Evolutionary conservation across 179 eudicot genomes (phyloP).

Genomic region (Nepenthes alata): DNA sequence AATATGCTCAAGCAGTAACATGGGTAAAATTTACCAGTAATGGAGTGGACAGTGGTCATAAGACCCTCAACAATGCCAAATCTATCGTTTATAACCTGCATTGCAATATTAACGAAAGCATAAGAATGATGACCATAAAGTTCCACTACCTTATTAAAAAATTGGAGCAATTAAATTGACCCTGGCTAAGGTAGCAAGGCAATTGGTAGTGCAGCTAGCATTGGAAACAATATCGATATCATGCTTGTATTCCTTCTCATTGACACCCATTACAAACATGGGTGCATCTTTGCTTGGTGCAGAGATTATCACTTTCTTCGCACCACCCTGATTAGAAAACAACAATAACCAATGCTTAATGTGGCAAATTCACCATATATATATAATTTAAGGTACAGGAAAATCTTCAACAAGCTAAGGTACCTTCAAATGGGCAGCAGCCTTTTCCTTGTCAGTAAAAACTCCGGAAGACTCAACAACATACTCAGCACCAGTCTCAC

Average conservation of each 20-base stretch:
- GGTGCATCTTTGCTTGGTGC: constrained; percentile 53
- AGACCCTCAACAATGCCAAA: constrained; percentile 58
- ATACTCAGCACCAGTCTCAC: constrained; percentile 46
- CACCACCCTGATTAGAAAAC: constrained; percentile 40
- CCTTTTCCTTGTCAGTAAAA: constrained; percentile 51
- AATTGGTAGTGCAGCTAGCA: constrained; percentile 58
- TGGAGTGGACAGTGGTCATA: constrained; percentile 58
- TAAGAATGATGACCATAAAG: not conserved
- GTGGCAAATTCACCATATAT: too few species aligned
- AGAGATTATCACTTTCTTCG: constrained; percentile 51
- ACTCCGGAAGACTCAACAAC: constrained; percentile 54
- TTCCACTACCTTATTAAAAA: not conserved
- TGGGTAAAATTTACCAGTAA: constrained; percentile 23
- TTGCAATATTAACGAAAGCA: not conserved
- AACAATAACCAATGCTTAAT: not conserved
- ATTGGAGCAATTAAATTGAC: constrained; percentile 7
- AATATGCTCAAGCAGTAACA: too few species aligned
- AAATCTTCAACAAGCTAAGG: not conserved
- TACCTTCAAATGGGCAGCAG: constrained; percentile 65
- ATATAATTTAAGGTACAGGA: too few species aligned
- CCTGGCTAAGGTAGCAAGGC: constrained; percentile 58
- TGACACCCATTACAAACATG: constrained; percentile 59
- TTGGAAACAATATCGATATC: constrained; percentile 45
- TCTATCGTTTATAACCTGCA: constrained; percentile 38
- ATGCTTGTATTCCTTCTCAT: constrained; percentile 39